Base-by-base conservation (phyloP, 2,329 filamentous ascomycete species). In the Didymella segeticola region DNA sequence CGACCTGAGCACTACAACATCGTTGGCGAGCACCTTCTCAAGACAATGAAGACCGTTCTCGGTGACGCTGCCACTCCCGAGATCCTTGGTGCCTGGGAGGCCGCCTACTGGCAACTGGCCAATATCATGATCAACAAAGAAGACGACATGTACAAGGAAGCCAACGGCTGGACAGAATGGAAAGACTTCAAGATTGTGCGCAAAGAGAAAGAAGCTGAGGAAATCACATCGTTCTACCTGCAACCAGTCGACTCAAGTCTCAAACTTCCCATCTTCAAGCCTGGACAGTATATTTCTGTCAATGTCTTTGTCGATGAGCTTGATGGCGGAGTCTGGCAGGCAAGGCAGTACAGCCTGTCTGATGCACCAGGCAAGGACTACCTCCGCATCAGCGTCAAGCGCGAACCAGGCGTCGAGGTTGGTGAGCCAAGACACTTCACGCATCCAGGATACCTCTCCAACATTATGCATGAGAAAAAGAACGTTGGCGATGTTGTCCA, bases 371-470 rank as follows among this genome's bases (percentile, higher is more conserved):
- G 78, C 2, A 75, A 80, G 8, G 79, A 84, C 43, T 82, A 86
- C 73, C 89, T 89, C 73, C 84, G 89, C 25, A 87, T 91, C 74
- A 89, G 83, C 43, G 82, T 92, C 51, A 90, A 90, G 80, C 83
- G 81, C 54, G 87, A 91, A 65, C 71, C 77, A 2, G 86, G 85
- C 4, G 66, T 84, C 12, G 75, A 80, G 41, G 42, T 75, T 41
- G 69, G 77, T 2, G 75, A 81, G n/a, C 74, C 79, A 1, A 71
- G 73, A 38, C 77, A 79, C 17, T 74, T 77, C 60, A 73, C 80
- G 17, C 80, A 85, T 62, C 83, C 85, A 0, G 88, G 89, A 22
- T 82, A 86, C 55, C 81, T 92, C 15, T 90, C 87, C 43, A 91
- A 90, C 67, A 76, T 88, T 33, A 78, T 92, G 29, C 85, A 91